phyloP scores from a whole-genome alignment of 202 grass and related monocot species.

The Elaeis oleifera region DNA sequence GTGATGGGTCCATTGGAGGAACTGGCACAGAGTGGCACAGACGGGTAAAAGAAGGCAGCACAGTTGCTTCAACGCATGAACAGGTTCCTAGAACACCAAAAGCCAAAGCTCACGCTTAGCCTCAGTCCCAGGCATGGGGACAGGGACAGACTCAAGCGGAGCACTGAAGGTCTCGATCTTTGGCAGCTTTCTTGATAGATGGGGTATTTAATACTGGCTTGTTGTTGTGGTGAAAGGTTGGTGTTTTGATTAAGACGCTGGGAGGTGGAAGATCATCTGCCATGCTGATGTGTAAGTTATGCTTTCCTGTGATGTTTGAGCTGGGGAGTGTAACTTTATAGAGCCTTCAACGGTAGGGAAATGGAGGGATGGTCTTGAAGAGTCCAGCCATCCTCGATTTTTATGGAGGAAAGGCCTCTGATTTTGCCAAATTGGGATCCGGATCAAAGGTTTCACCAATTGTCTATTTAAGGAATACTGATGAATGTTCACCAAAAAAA shows the following conservation, averaged over 20 bases:
- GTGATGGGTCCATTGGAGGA: slow-evolving; percentile 1
- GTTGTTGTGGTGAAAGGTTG: neutral
- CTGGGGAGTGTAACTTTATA: too few relatives aligned
- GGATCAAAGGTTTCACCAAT: too few relatives aligned
- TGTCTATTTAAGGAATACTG: too few relatives aligned
- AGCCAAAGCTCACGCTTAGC: neutral
- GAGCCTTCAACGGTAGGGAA: too few relatives aligned
- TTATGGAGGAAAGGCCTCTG: slow-evolving; percentile 6
- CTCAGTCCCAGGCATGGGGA: neutral
- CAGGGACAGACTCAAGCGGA: too few relatives aligned
- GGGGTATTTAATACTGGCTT: too few relatives aligned
- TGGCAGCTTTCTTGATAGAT: too few relatives aligned
- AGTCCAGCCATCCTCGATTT: neutral
- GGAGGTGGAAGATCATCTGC: slow-evolving; percentile 13
- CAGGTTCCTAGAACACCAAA: slow-evolving; percentile 1
- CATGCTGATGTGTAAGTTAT: neutral
- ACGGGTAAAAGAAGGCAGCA: slow-evolving; percentile 11
- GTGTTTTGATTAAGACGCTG: neutral
- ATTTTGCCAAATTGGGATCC: neutral
- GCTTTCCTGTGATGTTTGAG: neutral
- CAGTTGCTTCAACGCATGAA: slow-evolving; percentile 1
- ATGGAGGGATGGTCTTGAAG: too few relatives aligned
- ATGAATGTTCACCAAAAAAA: too few relatives aligned
- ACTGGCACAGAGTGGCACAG: neutral
- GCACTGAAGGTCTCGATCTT: too few relatives aligned